Conservation (phyloP, 2,329 filamentous ascomycete species). For the Chaetoscypha palmicola region DNA sequence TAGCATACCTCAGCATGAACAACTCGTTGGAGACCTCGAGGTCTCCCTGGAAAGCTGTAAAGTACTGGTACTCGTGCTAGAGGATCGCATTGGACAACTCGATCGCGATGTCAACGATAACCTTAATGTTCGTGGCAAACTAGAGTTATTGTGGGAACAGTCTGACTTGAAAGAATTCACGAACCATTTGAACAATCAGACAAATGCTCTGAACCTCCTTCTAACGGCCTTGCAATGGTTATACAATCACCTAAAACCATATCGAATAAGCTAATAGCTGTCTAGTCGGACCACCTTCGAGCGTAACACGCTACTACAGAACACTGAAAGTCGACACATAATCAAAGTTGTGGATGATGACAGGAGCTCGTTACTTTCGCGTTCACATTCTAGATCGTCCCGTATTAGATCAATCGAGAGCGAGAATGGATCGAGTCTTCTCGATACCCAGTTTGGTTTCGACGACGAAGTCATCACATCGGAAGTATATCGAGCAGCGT, state of each 20-base stretch:
- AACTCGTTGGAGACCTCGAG: conserved; percentile 4
- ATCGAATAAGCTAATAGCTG: not conserved
- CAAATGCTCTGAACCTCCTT: conserved; percentile 9
- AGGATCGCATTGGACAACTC: conserved; percentile 4
- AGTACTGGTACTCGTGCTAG: conserved; percentile 4
- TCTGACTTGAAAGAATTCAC: conserved; percentile 5
- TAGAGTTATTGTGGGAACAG: conserved; percentile 6
- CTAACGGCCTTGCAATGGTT: conserved; percentile 7
- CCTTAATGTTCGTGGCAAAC: conserved; percentile 1
- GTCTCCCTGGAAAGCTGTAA: conserved; percentile 5
- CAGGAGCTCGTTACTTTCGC: conserved; percentile 1
- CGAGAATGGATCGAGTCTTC: not conserved
- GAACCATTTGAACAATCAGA: conserved; percentile 7
- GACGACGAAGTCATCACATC: conserved; percentile 4
- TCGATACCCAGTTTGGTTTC: conserved; percentile 4
- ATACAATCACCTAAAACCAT: not conserved
- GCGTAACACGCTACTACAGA: conserved; percentile 2
- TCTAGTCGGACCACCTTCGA: conserved; percentile 6
- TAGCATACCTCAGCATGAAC: conserved; percentile 1
- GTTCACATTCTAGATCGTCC: not conserved
- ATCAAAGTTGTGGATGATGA: conserved; percentile 3
- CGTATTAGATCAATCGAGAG: not conserved
- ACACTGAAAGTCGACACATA: conserved; percentile 3
- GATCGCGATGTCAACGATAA: not conserved
- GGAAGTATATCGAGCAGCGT: conserved; percentile 2